Percentiles rank a stretch among this genome's conserved stretches.
Conservation (phyloP, 83 land plant species). For the Larix sibirica region DNA sequence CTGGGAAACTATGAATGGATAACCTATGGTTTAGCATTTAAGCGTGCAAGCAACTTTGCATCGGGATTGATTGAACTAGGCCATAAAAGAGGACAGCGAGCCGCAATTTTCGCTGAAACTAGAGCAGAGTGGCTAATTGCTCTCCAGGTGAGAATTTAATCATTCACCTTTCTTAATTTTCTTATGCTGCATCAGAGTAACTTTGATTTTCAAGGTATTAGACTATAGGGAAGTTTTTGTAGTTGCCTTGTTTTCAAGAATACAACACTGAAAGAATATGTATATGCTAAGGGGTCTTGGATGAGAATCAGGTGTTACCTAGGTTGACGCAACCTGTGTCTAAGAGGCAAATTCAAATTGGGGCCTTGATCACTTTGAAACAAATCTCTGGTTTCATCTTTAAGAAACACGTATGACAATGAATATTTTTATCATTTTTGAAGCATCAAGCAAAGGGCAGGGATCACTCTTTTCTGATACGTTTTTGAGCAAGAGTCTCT, state of each 20-base stretch:
- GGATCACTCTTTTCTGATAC: not conserved
- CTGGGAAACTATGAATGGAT: slow-evolving; percentile 44
- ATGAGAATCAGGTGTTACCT: not conserved
- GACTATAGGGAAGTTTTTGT: not conserved
- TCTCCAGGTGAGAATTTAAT: slow-evolving; percentile 34
- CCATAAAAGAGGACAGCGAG: slow-evolving; percentile 37
- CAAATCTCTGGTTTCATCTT: not conserved
- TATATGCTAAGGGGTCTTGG: not conserved
- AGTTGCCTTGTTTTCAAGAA: not conserved
- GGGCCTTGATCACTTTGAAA: not conserved
- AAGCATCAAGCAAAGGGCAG: not conserved
- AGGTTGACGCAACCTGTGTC: not conserved
- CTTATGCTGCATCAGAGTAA: not conserved
- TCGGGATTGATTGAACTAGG: slow-evolving; percentile 53
- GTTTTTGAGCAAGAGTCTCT: not conserved
- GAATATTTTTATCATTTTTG: not conserved
- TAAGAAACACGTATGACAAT: not conserved
- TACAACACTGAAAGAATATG: not conserved
- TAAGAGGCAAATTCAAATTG: not conserved
- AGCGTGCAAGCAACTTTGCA: slow-evolving; percentile 27
- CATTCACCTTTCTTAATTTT: slow-evolving; percentile 2
- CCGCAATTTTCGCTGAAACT: slow-evolving; percentile 54
- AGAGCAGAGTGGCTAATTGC: slow-evolving; percentile 54
- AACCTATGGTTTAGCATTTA: slow-evolving; percentile 33
- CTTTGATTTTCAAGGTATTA: not conserved